Evolutionary conservation across 2,329 filamentous ascomycete species (phyloP), one percentile per base, ranked within the genome.

Genomic region (Xylariaceae sp.): DNA sequence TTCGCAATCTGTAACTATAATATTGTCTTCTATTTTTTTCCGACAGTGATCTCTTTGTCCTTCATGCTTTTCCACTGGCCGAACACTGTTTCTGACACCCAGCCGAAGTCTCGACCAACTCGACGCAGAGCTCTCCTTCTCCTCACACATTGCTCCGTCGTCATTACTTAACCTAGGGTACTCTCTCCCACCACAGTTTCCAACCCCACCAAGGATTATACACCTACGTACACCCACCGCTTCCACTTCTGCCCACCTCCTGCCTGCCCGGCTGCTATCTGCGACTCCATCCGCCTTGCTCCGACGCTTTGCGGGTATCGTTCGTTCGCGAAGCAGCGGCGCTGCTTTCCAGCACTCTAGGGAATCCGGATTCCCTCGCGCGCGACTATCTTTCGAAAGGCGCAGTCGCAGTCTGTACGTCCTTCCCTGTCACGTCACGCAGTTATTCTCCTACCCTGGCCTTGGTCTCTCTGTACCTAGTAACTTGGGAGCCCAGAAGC

Each of bases 401-500:
- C 17, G 7, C 16, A 17, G 32, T 29, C 13, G 21, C 11, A 15
- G 12, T 19, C 31, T 33, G 23, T 14, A 9, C n/a, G 13, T 28
- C n/a, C 11, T 24, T n/a, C 5, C n/a, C n/a, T 13, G 26, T 28
- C 26, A 28, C 26, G 7, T 8, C 26, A 28, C 8, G 26, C n/a
- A n/a, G n/a, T n/a, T n/a, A n/a, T n/a, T n/a, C n/a, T 28, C 26
- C n/a, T n/a, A 5, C n/a, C n/a, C 26, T 28, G n/a, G 21, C 11
- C 11, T 13, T 5, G 26, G 38, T 36, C 38, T 36, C 38, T 41
- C 36, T 33, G 36, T 34, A 42, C 32, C 48, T 50, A 45, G 47
- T 50, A n/a, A n/a, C n/a, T n/a, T n/a, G n/a, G n/a, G 45, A 50
- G 47, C 42, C 41, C 34, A 30, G 40, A 21, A 31, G 33, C 34